Evolutionary conservation across 768 basidiomycete species (phyloP).

Genomic region (Tylopilus balloui): DNA sequence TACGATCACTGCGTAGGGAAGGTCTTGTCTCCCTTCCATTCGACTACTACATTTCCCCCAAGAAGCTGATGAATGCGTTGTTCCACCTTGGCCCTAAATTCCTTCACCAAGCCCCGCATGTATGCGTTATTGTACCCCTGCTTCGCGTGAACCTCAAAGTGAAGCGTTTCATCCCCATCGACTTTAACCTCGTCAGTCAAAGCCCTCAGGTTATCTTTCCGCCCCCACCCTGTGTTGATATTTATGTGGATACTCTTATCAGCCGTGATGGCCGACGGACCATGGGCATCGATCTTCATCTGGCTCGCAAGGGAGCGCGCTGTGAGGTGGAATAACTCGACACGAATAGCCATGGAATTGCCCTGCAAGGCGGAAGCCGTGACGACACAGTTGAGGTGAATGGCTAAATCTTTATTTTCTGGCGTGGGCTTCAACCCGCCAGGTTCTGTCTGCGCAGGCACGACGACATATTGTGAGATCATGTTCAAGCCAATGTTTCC

Average conservation of each 20-base stretch:
- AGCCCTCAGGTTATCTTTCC: neutral
- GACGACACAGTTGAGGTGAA: too few species aligned
- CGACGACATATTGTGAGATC: conserved; percentile 2
- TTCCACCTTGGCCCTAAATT: conserved; percentile 1
- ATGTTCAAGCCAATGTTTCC: conserved; percentile 5
- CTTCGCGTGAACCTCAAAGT: neutral
- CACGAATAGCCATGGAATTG: too few species aligned
- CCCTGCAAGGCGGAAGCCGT: too few species aligned
- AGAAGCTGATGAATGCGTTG: neutral
- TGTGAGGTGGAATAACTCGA: too few species aligned
- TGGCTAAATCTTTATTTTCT: too few species aligned
- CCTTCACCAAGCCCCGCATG: neutral
- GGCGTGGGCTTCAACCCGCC: too few species aligned
- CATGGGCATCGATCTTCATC: neutral
- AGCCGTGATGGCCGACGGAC: conserved; percentile 5
- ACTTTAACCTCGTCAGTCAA: conserved; percentile 4
- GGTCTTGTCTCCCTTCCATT: conserved; percentile 10
- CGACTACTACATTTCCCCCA: neutral
- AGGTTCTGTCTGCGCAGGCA: too few species aligned
- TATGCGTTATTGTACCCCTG: conserved; percentile 5
- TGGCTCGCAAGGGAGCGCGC: too few species aligned
- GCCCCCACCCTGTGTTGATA: conserved; percentile 7
- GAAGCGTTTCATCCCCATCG: neutral
- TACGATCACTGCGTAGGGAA: conserved; percentile 4
- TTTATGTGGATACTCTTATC: conserved; percentile 7